phyloP scores from a whole-genome alignment of 805 yeast genomes.

The Candida quercuum region DNA sequence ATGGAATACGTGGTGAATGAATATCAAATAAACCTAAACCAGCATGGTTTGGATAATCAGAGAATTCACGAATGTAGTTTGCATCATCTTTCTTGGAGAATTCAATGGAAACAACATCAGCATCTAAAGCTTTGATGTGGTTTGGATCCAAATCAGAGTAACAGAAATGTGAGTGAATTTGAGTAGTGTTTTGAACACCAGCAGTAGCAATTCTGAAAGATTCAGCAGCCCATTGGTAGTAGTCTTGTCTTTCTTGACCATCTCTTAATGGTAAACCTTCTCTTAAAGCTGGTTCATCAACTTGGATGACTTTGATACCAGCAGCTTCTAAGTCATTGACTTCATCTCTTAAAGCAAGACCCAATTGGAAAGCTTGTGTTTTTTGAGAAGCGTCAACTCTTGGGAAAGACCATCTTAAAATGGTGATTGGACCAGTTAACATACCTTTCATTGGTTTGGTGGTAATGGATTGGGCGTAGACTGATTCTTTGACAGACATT shows the following conservation, averaged over 20 bases:
- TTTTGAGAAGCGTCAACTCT: constrained; percentile 94
- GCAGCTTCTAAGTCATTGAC: constrained; percentile 97
- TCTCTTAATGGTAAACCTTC: constrained; percentile 99
- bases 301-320: constrained; percentile 97
- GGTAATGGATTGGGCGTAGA: constrained; percentile 96
- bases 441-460: constrained; percentile 98
- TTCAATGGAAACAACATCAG: constrained; percentile 98
- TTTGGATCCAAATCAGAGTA: constrained; percentile 99
- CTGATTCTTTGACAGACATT: constrained; percentile 98
- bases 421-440: constrained; percentile 99
- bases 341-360: constrained; percentile 97
- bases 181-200: constrained; percentile 92
- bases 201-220: constrained; percentile 99
- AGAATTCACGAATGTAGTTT: constrained; percentile 94
- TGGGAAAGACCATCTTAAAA: constrained; percentile 99
- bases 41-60: constrained; percentile 98
- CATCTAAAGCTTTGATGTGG: constrained; percentile 99
- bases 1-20: constrained; percentile 99
- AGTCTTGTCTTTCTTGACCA: constrained; percentile 93
- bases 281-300: constrained; percentile 99
- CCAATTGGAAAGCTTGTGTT: constrained; percentile 94
- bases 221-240: constrained; percentile 98
- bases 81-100: constrained; percentile 99
- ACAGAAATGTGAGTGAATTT: constrained; percentile 99
- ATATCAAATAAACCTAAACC: constrained; percentile 99